A percentile compares a stretch with the other conserved stretches of the same genome.
Conservation (phyloP, 176 grass and related monocot genomes). For the Calamus simplicifolius region DNA sequence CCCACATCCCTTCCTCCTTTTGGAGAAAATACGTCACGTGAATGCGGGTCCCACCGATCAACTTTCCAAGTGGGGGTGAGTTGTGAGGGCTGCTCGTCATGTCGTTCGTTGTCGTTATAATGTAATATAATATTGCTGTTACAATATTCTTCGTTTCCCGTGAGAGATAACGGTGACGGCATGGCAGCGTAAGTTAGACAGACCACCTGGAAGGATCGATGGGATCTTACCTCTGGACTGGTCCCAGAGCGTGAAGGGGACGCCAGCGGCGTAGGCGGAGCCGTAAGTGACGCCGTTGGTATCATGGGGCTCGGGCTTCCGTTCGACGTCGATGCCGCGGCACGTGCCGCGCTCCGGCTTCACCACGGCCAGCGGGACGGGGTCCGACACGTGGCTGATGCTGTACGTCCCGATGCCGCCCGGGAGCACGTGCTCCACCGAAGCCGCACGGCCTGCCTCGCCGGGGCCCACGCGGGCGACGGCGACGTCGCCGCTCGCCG, state of each 20-base stretch:
- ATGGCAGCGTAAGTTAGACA: too few relatives aligned
- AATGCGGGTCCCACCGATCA: too few relatives aligned
- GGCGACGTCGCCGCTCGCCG: background rate
- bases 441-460: conserved; percentile 4
- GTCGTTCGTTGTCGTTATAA: too few relatives aligned
- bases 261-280: conserved; percentile 32
- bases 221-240: conserved; percentile 37
- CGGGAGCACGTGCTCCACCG: conserved; percentile 36
- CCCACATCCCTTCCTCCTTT: too few relatives aligned
- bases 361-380: conserved; percentile 5
- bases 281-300: background rate
- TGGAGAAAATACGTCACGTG: too few relatives aligned
- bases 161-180: too few relatives aligned
- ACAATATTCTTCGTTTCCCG: too few relatives aligned
- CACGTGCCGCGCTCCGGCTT: conserved; percentile 26
- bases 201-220: too few relatives aligned
- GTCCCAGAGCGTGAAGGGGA: conserved; percentile 46
- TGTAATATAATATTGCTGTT: too few relatives aligned
- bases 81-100: too few relatives aligned
- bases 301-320: conserved; percentile 19
- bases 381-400: conserved; percentile 42
- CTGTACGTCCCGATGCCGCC: conserved; percentile 59
- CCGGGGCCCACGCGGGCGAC: background rate
- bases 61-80: too few relatives aligned
- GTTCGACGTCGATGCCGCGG: background rate